Evolutionary conservation across 2,329 filamentous ascomycete genomes (phyloP), one percentile per base, ranked within the genome.

Genomic region (Metarhizium robertsii): DNA sequence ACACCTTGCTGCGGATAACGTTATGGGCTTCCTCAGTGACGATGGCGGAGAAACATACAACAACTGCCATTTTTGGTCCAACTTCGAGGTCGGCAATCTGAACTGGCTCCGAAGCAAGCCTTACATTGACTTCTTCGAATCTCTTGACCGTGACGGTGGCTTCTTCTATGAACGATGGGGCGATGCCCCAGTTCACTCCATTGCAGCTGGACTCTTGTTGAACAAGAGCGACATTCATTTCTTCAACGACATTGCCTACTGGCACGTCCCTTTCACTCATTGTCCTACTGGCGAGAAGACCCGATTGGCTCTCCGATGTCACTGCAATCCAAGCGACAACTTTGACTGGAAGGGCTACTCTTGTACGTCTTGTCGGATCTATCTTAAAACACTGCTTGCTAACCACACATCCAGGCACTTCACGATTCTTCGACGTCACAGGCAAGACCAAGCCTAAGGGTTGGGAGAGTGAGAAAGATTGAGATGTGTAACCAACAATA

Each of bases 161-260:
- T 99, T 99, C 81, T 97, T 96, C 79, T 97, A 97, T 71, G 94
- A 99, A 74, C 87, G 92, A 65, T 99, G 92, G 92, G 92, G 92
- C 58, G 92, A 99, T 73, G 94, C 94, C 6, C 94, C 94, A 0
- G 90, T 99, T 6, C 94, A 99, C 75, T 96, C 92, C n/a, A 96
- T 99, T 62, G 94, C 90, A 14, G 94, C 94, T 3, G 81, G 81
- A 58, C 76, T 99, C 45, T 81, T 97, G 71, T 79, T 99, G 61
- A 86, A 88, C 72, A 96, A 95, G 77, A 88, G 94, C 52, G 86
- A 99, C 70, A 85, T 99, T 59, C 94, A 99, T 72, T 99, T 99
- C 78, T 99, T 97, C 79, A 90, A 99, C 72, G 92, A 99, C 67
- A 99, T 99, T 65, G 92, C 90, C 57, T 99, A 99, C 74, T 96